Evolutionary conservation across 2,329 filamentous ascomycete species (phyloP), one percentile per base, ranked within the genome.

Genomic region (Xylariaceae sp.): DNA sequence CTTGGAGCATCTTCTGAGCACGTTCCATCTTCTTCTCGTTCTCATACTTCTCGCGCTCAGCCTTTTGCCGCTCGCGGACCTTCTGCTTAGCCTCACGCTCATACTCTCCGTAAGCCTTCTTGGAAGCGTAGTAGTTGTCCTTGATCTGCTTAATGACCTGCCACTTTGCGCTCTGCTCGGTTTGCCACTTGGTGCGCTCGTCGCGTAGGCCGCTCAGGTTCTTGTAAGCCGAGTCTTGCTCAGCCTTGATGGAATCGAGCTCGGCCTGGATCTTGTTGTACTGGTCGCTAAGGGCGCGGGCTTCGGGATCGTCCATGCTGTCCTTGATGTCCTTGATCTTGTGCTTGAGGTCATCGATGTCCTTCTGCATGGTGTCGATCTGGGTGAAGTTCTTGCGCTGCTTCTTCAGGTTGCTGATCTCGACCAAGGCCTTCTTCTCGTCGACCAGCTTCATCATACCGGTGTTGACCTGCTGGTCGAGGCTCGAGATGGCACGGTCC

Each of bases 401-500:
- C 77, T 95, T 95, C 71, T 87, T 86, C 59, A 97, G 75, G 68
- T 75, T 86, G 43, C 87, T 88, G 62, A 96, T 86, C 63, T 96
- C 90, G 44, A 81, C 75, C 17, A 97, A 78, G 9, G 89, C 85
- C 81, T 96, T 97, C 79, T 90, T 95, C 82, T 97, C 94, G 62
- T 99, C 94, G 11, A 97, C 94, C 45, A 99, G 77, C 75, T 91
- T 95, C 87, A 99, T 91, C 68, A 81, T 87, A 57, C 92, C 92
- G 33, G 84, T 81, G 69, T 95, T 89, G 61, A 97, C 90, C 68
- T 92, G 82, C 71, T 86, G 86, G 59, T 96, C 89, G 47, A 96
- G 83, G 45, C 78, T 77, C 52, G 82, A 80, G 62, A 97, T 94
- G 71, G 94, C 83, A 56, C 79, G 78, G 69, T 97, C 90, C 58